phyloP scores from a whole-genome alignment of 495 filamentous ascomycete genomes.

The Sporormia fimetaria region DNA sequence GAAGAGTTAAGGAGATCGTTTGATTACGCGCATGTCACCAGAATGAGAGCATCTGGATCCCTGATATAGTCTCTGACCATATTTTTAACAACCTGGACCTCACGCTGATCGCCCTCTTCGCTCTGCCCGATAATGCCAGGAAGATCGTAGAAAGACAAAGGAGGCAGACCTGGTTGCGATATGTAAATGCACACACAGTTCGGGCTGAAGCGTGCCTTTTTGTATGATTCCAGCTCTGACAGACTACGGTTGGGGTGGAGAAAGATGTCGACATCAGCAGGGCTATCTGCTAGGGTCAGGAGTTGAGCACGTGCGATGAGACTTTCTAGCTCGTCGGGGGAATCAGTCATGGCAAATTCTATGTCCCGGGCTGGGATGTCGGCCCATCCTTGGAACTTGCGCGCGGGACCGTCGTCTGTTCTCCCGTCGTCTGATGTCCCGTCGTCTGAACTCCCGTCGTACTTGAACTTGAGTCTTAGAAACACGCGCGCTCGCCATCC shows the following conservation, averaged over 20 bases:
- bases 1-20: constrained; percentile 59
- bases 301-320: constrained; percentile 58
- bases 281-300: constrained; percentile 56
- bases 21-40: constrained; percentile 66
- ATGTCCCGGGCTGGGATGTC: constrained; percentile 33
- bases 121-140: constrained; percentile 65
- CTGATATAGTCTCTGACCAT: constrained; percentile 56
- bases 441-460: constrained; percentile 8
- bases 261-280: no score
- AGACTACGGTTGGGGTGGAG: constrained; percentile 10
- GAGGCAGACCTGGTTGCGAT: constrained; percentile 52
- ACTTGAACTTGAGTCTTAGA: constrained; percentile 45
- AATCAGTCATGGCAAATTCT: constrained; percentile 34
- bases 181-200: constrained; percentile 69
- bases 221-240: constrained; percentile 1
- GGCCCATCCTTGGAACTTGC: constrained; percentile 35
- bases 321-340: constrained; percentile 43
- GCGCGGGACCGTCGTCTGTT: no score
- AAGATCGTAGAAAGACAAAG: constrained; percentile 68
- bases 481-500: constrained; percentile 53
- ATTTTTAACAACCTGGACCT: constrained; percentile 55
- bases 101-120: constrained; percentile 47
- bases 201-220: constrained; percentile 57
- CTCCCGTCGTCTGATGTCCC: no score
- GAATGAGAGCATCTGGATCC: constrained; percentile 53